Evolutionary conservation across 805 yeast species (phyloP), one percentile per base, ranked within the genome.

Genomic region (Wickerhamomyces strasburgensis): DNA sequence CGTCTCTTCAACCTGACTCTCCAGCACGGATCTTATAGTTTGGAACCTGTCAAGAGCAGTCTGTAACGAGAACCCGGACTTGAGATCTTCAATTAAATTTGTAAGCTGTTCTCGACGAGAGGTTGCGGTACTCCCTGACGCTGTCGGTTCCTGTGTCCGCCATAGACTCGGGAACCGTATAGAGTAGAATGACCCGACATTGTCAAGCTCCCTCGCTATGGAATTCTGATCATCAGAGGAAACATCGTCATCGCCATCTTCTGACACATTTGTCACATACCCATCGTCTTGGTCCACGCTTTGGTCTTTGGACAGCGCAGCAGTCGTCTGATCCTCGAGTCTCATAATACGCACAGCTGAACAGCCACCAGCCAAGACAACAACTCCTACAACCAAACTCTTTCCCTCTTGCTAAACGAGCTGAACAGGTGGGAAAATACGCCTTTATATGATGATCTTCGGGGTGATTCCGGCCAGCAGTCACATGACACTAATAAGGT

Each of bases 1-100:
- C 1, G 60, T 58, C 26, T 57, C 56, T 29, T 52, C 57, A 3
- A 57, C 46, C 8, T 54, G 44, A 14, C 53, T 51, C 33, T 58
- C 64, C 28, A 58, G 38, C 4, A 56, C 16, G 0, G 55, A 55
- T 31, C 60, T 47, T 32, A 55, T 54, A 8, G 56, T 62, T 43
- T 73, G 78, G 32, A 77, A 63, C 27, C 79, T 47, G 29, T 72
- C 76, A 6, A 75, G 56, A 1, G 84, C 80, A 13, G 72, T 62
- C 27, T 67, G 64, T 10, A 74, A 59, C 11, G 74, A 68, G 29
- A 68, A 60, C 7, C 82, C 82, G 37, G 62, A 56, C 37, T 57
- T 62, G 33, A 60, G 46, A 35, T 62, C 65, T 17, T 56, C 59
- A 14, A 67, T 54, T 18, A 61, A 51, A 18, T 56, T 47, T 16